phyloP scores from a whole-genome alignment of 2,329 filamentous ascomycete genomes.

The Orbilia brochopaga region DNA sequence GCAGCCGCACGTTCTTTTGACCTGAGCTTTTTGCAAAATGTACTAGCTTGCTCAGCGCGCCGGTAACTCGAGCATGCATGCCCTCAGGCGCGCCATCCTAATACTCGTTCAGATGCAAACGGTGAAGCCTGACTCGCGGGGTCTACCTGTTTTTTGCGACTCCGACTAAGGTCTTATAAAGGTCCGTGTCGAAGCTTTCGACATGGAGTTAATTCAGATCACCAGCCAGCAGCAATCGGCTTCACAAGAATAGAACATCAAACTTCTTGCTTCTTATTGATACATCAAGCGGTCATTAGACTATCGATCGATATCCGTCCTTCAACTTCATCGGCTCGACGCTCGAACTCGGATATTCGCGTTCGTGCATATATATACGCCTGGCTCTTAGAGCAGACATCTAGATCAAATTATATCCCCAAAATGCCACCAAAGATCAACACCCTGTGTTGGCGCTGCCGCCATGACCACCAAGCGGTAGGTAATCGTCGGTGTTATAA shows the following conservation, averaged over 20 bases:
- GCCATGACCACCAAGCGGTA: conserved; percentile 42
- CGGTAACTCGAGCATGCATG: background rate
- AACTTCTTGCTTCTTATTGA: background rate
- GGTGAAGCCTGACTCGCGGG: background rate
- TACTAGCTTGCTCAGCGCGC: background rate
- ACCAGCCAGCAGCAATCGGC: background rate
- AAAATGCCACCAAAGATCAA: conserved; percentile 46
- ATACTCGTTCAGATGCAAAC: background rate
- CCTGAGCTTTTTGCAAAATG: conserved; percentile 2
- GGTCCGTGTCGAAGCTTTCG: conserved; percentile 1
- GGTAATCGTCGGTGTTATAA: background rate
- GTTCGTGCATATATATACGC: conserved; percentile 1
- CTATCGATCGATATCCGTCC: background rate
- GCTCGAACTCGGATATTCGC: conserved; percentile 2
- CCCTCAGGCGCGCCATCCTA: background rate
- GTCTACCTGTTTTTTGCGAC: background rate
- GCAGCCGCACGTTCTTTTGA: conserved; percentile 15
- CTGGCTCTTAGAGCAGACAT: too few relatives aligned
- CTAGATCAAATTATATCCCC: background rate
- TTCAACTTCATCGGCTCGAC: conserved; percentile 4
- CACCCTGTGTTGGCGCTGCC: conserved; percentile 44
- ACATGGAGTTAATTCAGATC: background rate
- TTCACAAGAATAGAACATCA: background rate
- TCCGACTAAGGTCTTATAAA: conserved; percentile 6
- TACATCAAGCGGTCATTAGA: too few relatives aligned